Evolutionary conservation across 108 stramenopile species (phyloP).

Genomic region (Nitzschia putrida): DNA sequence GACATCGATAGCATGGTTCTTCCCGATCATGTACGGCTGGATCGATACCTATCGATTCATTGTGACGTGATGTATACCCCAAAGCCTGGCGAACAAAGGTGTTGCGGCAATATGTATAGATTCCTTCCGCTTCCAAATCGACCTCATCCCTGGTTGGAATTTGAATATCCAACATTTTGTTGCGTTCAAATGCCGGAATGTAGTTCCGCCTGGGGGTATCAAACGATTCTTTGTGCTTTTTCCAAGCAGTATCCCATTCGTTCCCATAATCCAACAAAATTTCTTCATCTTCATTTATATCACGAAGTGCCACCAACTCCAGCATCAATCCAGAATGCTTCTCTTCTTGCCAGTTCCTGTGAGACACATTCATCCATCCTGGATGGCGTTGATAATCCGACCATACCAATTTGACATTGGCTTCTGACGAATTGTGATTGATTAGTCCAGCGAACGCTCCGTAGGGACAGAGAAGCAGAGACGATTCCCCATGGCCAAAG

Average conservation of each 20-base stretch:
- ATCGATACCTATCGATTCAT: neutral
- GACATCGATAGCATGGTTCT: slow-evolving; percentile 26
- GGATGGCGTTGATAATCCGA: slow-evolving; percentile 45
- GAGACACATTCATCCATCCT: slow-evolving; percentile 62
- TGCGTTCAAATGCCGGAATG: slow-evolving; percentile 40
- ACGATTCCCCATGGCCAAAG: slow-evolving; percentile 53
- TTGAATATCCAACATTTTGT: slow-evolving; percentile 22
- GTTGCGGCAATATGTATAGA: slow-evolving; percentile 30
- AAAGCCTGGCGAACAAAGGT: slow-evolving; percentile 5
- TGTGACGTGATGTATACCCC: slow-evolving; percentile 14
- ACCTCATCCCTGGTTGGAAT: slow-evolving; percentile 25
- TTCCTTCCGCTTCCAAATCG: slow-evolving; percentile 24
- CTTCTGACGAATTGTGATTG: slow-evolving; percentile 65
- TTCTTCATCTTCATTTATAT: slow-evolving; percentile 78
- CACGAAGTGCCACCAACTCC: slow-evolving; percentile 72
- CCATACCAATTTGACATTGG: slow-evolving; percentile 74
- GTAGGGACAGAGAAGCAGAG: slow-evolving; percentile 76
- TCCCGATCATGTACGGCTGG: slow-evolving; percentile 37
- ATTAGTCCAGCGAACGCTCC: slow-evolving; percentile 57
- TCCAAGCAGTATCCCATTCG: slow-evolving; percentile 72
- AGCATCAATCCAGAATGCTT: slow-evolving; percentile 53
- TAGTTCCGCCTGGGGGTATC: slow-evolving; percentile 33
- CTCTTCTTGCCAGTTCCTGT: slow-evolving; percentile 50
- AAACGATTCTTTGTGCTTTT: slow-evolving; percentile 53
- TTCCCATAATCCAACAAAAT: slow-evolving; percentile 73